These are phyloP conservation scores for Cytospora paraplurivora DNA, from an alignment of 2,329 filamentous ascomycete genomes.

Conservation along the genomic window DNA sequence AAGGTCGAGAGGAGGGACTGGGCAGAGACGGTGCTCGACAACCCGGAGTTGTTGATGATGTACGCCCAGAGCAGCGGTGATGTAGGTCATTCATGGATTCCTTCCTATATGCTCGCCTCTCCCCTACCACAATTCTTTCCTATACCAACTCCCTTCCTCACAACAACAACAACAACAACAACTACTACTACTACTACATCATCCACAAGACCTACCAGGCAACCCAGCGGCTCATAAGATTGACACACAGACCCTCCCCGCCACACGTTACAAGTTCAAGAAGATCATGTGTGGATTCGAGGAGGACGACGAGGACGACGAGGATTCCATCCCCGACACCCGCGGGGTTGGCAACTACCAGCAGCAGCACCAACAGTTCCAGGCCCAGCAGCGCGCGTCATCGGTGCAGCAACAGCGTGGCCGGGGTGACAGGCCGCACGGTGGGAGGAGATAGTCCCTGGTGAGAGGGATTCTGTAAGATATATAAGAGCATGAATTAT, in stretches of 20 bases:
- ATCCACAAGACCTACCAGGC: background rate
- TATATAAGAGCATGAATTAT: background rate
- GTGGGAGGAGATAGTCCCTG: background rate
- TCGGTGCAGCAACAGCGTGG: constrained; percentile 18
- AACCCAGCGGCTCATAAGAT: background rate
- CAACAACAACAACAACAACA: no score
- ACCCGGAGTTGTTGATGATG: constrained; percentile 61
- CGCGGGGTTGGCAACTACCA: constrained; percentile 15
- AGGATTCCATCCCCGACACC: constrained; percentile 19
- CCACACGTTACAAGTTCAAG: constrained; percentile 58
- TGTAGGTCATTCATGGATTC: constrained; percentile 43
- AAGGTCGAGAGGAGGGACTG: constrained; percentile 48
- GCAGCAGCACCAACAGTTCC: constrained; percentile 26
- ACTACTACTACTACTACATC: background rate
- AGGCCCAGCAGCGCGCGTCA: constrained; percentile 21
- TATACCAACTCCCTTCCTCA: background rate
- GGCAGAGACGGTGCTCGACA: constrained; percentile 57
- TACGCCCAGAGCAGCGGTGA: constrained; percentile 56
- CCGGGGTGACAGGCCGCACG: constrained; percentile 7
- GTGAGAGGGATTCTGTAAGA: background rate
- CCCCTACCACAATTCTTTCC: background rate
- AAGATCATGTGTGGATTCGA: constrained; percentile 58
- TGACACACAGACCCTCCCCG: constrained; percentile 53
- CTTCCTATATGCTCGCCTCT: background rate
- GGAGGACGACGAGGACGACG: constrained; percentile 39